Conservation (phyloP, 2,329 filamentous ascomycete species). For the Colletotrichum sp. region DNA sequence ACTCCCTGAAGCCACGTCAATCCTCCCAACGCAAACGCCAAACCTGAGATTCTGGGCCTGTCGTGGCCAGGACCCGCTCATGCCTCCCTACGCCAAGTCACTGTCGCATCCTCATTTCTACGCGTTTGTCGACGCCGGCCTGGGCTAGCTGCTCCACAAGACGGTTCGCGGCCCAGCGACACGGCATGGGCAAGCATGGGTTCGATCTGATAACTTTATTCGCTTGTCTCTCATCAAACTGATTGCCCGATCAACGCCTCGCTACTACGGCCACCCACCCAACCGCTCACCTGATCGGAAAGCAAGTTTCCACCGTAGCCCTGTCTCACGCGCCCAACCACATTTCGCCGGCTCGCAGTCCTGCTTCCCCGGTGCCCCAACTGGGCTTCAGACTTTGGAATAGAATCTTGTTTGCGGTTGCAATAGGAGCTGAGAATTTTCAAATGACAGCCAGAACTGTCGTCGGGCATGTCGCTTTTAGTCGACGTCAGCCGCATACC, state of each 20-base stretch:
- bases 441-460: background rate
- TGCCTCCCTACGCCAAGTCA: background rate
- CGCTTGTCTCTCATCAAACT: background rate
- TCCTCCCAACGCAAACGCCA: background rate
- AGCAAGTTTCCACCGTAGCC: background rate
- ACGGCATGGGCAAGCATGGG: background rate
- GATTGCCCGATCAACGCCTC: background rate
- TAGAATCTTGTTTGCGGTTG: background rate
- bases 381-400: background rate
- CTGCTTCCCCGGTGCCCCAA: background rate
- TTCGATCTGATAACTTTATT: slow-evolving; percentile 20
- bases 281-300: background rate
- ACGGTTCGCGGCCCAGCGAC: background rate
- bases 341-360: background rate
- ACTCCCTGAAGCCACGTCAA: background rate
- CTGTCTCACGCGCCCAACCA: background rate
- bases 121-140: background rate
- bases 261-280: background rate
- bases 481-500: background rate
- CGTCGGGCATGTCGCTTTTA: background rate
- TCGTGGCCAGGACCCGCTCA: background rate
- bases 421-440: background rate
- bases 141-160: background rate
- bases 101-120: slow-evolving; percentile 12
- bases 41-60: background rate